Conservation (phyloP, 2,329 filamentous ascomycete species). For the Tolypocladium cylindrosporum region DNA sequence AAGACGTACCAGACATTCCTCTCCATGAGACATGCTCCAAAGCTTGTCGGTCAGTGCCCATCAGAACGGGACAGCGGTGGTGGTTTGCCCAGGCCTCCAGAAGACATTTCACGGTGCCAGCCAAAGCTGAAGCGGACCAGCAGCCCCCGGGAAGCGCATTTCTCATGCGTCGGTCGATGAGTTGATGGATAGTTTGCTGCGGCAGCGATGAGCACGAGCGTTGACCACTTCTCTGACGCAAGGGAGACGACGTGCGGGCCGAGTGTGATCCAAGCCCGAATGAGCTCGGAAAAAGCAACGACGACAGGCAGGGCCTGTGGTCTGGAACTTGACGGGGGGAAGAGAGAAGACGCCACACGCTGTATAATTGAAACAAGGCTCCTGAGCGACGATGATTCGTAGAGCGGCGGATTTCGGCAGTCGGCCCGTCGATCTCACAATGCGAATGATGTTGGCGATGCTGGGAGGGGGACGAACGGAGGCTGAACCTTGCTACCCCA, state of each 20-base stretch:
- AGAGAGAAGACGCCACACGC: not conserved
- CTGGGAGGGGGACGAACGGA: not conserved
- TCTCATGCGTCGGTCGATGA: not conserved
- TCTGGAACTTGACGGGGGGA: not conserved
- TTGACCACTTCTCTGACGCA: not conserved
- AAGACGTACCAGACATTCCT: conserved; percentile 2
- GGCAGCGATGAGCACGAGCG: not conserved
- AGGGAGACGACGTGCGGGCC: not conserved
- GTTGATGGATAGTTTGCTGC: not conserved
- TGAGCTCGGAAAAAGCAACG: not conserved
- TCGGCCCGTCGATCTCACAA: not conserved
- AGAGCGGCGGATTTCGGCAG: not conserved
- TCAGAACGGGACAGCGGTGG: not conserved
- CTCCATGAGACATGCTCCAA: conserved; percentile 1
- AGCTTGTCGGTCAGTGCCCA: not conserved
- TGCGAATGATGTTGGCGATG: not conserved
- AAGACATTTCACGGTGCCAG: not conserved
- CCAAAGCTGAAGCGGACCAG: not conserved
- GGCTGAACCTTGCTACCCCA: not conserved
- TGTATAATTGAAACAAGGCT: not conserved
- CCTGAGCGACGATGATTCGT: not conserved
- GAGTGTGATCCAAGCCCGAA: not conserved
- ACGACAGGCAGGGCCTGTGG: not conserved
- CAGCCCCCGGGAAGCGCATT: not conserved
- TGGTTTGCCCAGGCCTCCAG: not conserved